phyloP scores from a whole-genome alignment of 75 land plant genomes.

The Chamaecyparis obtusa region DNA sequence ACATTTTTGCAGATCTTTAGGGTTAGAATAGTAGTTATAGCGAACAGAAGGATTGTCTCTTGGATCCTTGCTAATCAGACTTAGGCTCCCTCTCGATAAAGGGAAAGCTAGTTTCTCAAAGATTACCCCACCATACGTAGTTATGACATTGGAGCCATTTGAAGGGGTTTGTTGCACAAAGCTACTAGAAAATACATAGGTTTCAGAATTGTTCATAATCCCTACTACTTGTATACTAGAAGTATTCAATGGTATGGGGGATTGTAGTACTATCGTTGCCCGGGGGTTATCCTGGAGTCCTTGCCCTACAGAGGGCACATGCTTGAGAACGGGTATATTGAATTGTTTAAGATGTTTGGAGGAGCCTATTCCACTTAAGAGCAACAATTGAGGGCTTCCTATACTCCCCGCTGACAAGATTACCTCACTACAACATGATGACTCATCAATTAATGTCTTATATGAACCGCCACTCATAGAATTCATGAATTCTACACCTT shows the following conservation, averaged over 20 bases:
- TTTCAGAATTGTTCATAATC: conserved; percentile 37
- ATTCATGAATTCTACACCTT: conserved; percentile 62
- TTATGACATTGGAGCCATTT: neutral
- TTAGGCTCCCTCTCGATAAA: conserved; percentile 55
- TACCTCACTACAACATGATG: conserved; percentile 38
- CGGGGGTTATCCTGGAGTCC: conserved; percentile 83
- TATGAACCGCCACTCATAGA: conserved; percentile 31
- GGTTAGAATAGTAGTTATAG: conserved; percentile 80
- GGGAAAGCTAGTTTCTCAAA: conserved; percentile 75
- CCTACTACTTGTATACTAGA: conserved; percentile 72
- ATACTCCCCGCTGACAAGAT: conserved; percentile 74
- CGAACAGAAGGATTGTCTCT: conserved; percentile 70
- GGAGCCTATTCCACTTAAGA: conserved; percentile 84
- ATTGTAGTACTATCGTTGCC: conserved; percentile 59
- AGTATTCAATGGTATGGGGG: conserved; percentile 42
- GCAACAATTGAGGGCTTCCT: conserved; percentile 75
- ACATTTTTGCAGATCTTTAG: conserved; percentile 55
- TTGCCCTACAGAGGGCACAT: conserved; percentile 55
- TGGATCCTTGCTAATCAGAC: conserved; percentile 47
- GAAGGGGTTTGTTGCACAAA: conserved; percentile 19
- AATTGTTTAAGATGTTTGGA: conserved; percentile 28
- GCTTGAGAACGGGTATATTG: conserved; percentile 36
- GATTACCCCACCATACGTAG: neutral
- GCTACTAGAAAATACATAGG: conserved; percentile 63
- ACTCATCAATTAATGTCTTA: neutral